phyloP scores from a whole-genome alignment of 257 asterid species.

The Jacaranda mimosifolia region DNA sequence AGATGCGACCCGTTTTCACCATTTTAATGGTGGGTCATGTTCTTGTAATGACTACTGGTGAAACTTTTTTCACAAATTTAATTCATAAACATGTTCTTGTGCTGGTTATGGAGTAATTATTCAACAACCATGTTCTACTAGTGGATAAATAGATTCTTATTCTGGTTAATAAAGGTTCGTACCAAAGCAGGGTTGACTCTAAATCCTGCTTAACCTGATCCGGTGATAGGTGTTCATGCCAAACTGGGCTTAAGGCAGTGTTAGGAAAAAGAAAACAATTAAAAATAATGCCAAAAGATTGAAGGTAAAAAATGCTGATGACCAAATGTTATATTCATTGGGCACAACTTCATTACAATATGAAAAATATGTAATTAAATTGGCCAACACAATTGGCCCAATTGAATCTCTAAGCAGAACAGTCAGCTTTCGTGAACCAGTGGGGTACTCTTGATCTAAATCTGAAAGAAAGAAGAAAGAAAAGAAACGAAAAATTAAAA shows the following conservation, averaged over 20 bases:
- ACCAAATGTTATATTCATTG: background rate
- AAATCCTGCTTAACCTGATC: too few relatives aligned
- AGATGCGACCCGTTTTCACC: constrained; percentile 94
- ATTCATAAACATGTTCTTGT: too few relatives aligned
- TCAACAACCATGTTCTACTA: too few relatives aligned
- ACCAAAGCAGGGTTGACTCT: too few relatives aligned
- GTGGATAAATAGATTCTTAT: too few relatives aligned
- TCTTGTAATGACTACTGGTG: constrained; percentile 95
- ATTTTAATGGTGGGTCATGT: constrained; percentile 75
- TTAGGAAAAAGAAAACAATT: too few relatives aligned
- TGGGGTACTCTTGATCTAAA: background rate
- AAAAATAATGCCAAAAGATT: background rate
- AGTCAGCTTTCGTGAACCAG: background rate
- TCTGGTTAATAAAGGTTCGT: too few relatives aligned
- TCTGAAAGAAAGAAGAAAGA: background rate
- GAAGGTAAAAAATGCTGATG: background rate
- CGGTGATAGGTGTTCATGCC: too few relatives aligned
- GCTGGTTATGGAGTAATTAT: too few relatives aligned
- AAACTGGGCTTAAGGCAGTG: too few relatives aligned
- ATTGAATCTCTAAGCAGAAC: background rate
- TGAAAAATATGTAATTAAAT: background rate
- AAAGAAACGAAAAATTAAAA: background rate
- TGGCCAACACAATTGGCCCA: too few relatives aligned
- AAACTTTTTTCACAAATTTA: too few relatives aligned
- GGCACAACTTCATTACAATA: background rate